phyloP scores from a whole-genome alignment of 139 green algal species.

The Chlorella sorokiniana region DNA sequence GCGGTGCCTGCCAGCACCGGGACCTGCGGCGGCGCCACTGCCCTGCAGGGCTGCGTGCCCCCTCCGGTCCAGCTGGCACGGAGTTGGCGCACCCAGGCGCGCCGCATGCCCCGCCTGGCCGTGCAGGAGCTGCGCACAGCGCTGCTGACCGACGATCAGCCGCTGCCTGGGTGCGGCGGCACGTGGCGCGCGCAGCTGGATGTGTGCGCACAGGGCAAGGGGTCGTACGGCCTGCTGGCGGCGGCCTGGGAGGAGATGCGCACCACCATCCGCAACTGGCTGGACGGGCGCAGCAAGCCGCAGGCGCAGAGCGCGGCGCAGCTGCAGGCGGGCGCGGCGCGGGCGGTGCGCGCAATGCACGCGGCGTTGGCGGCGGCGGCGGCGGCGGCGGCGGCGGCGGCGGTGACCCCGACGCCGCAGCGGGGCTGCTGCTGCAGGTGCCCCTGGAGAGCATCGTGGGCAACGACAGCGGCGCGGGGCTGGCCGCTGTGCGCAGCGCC shows the following conservation, averaged over 20 bases:
- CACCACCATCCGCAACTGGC: conserved; percentile 37
- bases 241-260: conserved; percentile 55
- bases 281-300: conserved; percentile 22
- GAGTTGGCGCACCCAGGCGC: not conserved
- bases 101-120: not conserved
- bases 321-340: conserved; percentile 1
- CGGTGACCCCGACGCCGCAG: conserved; percentile 1
- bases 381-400: not conserved
- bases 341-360: conserved; percentile 41
- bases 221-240: conserved; percentile 29
- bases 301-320: not conserved
- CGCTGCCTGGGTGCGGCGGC: conserved; percentile 30
- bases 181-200: conserved; percentile 44
- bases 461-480: conserved; percentile 32
- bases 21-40: not conserved
- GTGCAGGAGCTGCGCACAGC: conserved; percentile 36
- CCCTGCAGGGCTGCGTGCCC: not conserved
- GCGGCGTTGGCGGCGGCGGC: conserved; percentile 1
- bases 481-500: conserved; percentile 34
- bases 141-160: conserved; percentile 41
- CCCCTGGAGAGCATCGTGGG: conserved; percentile 58
- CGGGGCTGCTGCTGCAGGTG: conserved; percentile 42
- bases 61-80: no score
- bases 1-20: not conserved
- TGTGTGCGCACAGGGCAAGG: conserved; percentile 42